A percentile compares a stretch with the other conserved stretches of the same genome.
phyloP scores from a whole-genome alignment of 2,329 filamentous ascomycete species.

The Esteya vermicola region DNA sequence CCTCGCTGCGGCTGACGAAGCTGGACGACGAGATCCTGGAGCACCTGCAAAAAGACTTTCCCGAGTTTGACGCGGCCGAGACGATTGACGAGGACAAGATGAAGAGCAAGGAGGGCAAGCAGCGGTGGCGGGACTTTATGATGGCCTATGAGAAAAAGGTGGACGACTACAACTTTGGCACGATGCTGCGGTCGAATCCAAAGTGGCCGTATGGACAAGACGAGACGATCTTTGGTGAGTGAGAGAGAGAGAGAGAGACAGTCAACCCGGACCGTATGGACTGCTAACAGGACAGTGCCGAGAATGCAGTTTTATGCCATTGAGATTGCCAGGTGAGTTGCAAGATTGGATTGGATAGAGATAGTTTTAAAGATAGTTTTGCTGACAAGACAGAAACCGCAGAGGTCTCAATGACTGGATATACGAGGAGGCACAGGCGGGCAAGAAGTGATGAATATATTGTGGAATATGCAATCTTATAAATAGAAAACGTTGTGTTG shows the following conservation, averaged over 20 bases:
- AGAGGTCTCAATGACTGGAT: constrained; percentile 93
- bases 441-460: constrained; percentile 4
- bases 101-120: constrained; percentile 96
- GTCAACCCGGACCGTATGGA: background rate
- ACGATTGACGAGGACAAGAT: constrained; percentile 84
- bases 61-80: constrained; percentile 73
- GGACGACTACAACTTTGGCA: constrained; percentile 97
- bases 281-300: constrained; percentile 25
- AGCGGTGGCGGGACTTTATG: constrained; percentile 89
- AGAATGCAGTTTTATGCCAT: constrained; percentile 43
- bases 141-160: constrained; percentile 86
- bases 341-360: constrained; percentile 18
- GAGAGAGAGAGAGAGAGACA: background rate
- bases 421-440: constrained; percentile 64
- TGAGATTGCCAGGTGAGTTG: constrained; percentile 30
- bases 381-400: constrained; percentile 65
- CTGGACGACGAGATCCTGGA: constrained; percentile 90
- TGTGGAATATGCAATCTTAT: background rate
- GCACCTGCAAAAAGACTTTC: constrained; percentile 77
- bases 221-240: constrained; percentile 78
- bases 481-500: background rate
- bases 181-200: constrained; percentile 68
- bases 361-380: too few relatives aligned
- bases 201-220: constrained; percentile 77
- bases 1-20: constrained; percentile 79